phyloP scores from a whole-genome alignment of 2,329 filamentous ascomycete species.

The Aureobasidium leucospermi region DNA sequence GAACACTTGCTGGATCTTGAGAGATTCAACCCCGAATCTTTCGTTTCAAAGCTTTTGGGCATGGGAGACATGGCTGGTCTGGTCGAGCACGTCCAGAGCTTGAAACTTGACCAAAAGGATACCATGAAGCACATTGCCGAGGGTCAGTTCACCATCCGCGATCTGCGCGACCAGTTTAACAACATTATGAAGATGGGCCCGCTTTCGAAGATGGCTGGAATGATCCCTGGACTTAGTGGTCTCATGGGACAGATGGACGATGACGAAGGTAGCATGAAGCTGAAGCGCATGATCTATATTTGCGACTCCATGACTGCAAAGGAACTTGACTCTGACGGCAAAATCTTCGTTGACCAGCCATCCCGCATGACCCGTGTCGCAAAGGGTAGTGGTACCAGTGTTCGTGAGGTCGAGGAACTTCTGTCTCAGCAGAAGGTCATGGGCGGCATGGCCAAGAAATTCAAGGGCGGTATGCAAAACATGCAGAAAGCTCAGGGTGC shows the following conservation, averaged over 20 bases:
- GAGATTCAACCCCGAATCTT: constrained; percentile 84
- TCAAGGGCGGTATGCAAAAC: constrained; percentile 96
- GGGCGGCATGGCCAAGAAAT: constrained; percentile 94
- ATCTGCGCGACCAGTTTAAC: constrained; percentile 86
- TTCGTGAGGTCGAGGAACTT: constrained; percentile 89
- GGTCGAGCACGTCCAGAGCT: constrained; percentile 90
- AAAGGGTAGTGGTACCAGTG: constrained; percentile 79
- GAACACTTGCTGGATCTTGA: constrained; percentile 96
- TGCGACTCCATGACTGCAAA: constrained; percentile 97
- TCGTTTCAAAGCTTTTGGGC: constrained; percentile 86
- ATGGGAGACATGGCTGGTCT: constrained; percentile 96
- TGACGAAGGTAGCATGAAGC: constrained; percentile 85
- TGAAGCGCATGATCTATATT: constrained; percentile 98
- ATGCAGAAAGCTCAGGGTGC: constrained; percentile 90
- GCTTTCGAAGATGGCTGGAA: constrained; percentile 92
- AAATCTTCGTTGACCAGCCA: constrained; percentile 86
- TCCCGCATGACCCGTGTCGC: constrained; percentile 89
- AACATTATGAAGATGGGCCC: constrained; percentile 99
- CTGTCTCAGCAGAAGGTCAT: constrained; percentile 99
- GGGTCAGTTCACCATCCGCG: constrained; percentile 90
- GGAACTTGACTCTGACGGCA: constrained; percentile 91
- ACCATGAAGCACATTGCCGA: constrained; percentile 99
- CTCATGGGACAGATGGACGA: constrained; percentile 97
- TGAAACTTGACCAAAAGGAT: constrained; percentile 95
- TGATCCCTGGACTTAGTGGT: constrained; percentile 92